Base-by-base conservation (phyloP, 208 protist genomes). In the Dictyostelium gargantuum region DNA sequence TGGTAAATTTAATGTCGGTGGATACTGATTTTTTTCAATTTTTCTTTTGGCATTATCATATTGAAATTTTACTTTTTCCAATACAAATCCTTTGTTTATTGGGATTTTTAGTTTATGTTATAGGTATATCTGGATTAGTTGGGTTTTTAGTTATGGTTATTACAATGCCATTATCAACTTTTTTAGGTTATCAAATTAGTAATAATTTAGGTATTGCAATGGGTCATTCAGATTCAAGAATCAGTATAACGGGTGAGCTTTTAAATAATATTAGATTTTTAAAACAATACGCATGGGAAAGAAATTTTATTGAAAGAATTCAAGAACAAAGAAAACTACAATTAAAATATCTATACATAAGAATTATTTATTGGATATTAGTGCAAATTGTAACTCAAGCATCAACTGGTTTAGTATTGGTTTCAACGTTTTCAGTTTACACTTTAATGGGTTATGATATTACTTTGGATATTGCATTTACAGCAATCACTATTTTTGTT, bases 251-350 rank as follows among this genome's bases (percentile, higher is more conserved):
- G 13, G 75, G 72, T 35, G 97, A 98, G 63, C n/a, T 97, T 0
- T 61, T 98, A 2, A 92, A 68, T 63, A 95, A 95, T 6, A 97
- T 98, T 56, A 66, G 92, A 63, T 91, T 96, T 26, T 48, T 98
- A 42, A 97, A 97, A 82, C 48, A 97, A 5, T 96, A 94, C 84
- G 95, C 92, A 13, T 97, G 93, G 89, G 97, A 98, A 58, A 46
- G 92, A 4, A 44, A 82, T 3, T 95, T 97, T 44, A 52, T 92
- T 6, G 52, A 42, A 19, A 32, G 56, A 38, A 56, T 97, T 29
- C 26, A 81, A 19, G 63, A 94, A 9, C 63, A 52, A n/a, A 70
- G 85, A 58, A 38, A 35, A 29, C 8, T 26, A 38, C 74, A 92
- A 66, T 21, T 92, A 11, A 6, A 61, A 21, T 32, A 35, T 19